These are phyloP conservation scores for Friedmanniomyces endolithicus DNA, from an alignment of 495 filamentous ascomycete genomes.

Conservation along the genomic window DNA sequence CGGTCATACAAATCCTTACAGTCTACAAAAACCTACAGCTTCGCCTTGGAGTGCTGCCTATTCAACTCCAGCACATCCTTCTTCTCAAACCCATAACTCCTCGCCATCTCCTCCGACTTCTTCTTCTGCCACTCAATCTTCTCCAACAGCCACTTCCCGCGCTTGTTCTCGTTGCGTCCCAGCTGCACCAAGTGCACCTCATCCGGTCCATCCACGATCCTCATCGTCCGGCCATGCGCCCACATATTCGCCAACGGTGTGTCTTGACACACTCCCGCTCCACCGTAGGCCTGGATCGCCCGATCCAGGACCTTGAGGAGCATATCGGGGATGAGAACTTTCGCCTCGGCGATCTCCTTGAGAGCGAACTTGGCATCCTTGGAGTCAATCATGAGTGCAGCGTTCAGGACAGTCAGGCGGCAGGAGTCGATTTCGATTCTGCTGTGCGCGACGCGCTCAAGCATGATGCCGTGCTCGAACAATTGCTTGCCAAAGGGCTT, in stretches of 20 bases:
- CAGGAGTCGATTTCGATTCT: conserved; percentile 34
- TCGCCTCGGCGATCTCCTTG: conserved; percentile 35
- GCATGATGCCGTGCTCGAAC: conserved; percentile 33
- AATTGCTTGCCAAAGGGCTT: conserved; percentile 33
- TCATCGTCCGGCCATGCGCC: conserved; percentile 26
- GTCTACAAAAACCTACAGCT: conserved; percentile 8
- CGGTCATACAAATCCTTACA: neutral
- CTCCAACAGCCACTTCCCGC: conserved; percentile 22
- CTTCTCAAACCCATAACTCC: conserved; percentile 28
- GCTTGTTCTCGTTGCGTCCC: conserved; percentile 34
- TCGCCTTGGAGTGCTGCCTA: conserved; percentile 20
- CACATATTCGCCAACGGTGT: conserved; percentile 28
- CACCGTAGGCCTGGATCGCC: conserved; percentile 34
- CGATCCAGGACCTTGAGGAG: conserved; percentile 29
- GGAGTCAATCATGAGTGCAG: conserved; percentile 33
- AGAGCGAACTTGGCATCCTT: conserved; percentile 33
- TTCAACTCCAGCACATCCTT: conserved; percentile 28
- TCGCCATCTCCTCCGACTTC: conserved; percentile 25
- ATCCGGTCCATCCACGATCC: conserved; percentile 32
- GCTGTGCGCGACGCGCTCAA: conserved; percentile 30
- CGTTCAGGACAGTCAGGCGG: conserved; percentile 31
- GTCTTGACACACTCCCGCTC: conserved; percentile 30
- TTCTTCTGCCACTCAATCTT: conserved; percentile 31
- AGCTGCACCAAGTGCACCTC: conserved; percentile 35
- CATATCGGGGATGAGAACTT: conserved; percentile 30